A percentile compares a stretch with the other conserved stretches of the same genome.
Evolutionary conservation across 2,329 filamentous ascomycete genomes (phyloP).

Genomic region (Shiraia sp.): DNA sequence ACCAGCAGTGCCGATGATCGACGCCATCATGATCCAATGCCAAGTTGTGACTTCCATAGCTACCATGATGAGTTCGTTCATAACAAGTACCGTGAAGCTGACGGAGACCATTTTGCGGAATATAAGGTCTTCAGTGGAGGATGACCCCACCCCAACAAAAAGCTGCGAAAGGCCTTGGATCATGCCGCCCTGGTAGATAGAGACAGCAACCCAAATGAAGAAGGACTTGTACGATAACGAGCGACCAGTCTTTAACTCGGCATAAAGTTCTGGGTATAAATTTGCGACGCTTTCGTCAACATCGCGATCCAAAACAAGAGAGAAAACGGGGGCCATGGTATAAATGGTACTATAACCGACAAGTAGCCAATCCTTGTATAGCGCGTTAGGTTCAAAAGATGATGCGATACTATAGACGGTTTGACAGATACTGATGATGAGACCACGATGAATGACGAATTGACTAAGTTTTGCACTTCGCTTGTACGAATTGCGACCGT

Average conservation of each 20-base stretch:
- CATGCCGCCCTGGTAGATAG: constrained; percentile 90
- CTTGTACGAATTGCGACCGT: constrained; percentile 97
- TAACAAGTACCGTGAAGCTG: constrained; percentile 85
- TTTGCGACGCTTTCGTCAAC: constrained; percentile 93
- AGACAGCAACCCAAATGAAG: constrained; percentile 94
- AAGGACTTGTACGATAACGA: constrained; percentile 91
- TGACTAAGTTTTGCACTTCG: constrained; percentile 92
- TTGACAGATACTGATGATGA: constrained; percentile 95
- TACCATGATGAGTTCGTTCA: constrained; percentile 97
- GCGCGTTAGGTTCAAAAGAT: constrained; percentile 87
- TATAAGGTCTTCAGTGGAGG: constrained; percentile 8
- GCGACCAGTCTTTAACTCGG: constrained; percentile 87
- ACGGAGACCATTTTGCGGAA: constrained; percentile 76
- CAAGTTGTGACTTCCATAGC: constrained; percentile 95
- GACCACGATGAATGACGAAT: constrained; percentile 95
- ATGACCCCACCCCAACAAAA: constrained; percentile 70
- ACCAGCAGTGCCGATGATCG: constrained; percentile 78
- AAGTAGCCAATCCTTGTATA: constrained; percentile 93
- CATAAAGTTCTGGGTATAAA: constrained; percentile 95
- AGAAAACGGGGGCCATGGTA: constrained; percentile 90
- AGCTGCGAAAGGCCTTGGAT: constrained; percentile 95
- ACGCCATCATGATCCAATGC: constrained; percentile 90
- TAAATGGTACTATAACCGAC: constrained; percentile 97
- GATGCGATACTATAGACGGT: constrained; percentile 96
- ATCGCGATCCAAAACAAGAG: constrained; percentile 89